Conservation (phyloP, 2,329 filamentous ascomycete species). For the Sporothrix brunneoviolacea region DNA sequence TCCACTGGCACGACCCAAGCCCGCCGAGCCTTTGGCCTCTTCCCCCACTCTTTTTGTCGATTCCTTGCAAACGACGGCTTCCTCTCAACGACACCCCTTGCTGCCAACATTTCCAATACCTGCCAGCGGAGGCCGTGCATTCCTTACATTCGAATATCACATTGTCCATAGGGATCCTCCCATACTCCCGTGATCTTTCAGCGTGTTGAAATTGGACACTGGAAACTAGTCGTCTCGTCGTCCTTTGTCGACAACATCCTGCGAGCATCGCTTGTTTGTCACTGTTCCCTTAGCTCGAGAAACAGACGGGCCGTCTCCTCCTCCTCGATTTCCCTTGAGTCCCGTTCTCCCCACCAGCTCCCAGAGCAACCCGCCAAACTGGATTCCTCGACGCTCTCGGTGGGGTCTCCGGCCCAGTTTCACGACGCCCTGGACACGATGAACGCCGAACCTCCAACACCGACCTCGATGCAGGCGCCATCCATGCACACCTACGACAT, state of each 20-base stretch:
- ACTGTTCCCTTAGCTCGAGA: not conserved
- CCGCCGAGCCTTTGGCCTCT: slow-evolving; percentile 1
- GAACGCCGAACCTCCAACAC: slow-evolving; percentile 37
- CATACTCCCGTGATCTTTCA: no score
- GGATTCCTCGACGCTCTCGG: slow-evolving; percentile 46
- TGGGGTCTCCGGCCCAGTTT: slow-evolving; percentile 46
- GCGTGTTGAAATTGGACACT: no score
- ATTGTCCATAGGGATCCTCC: no score
- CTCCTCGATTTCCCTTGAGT: not conserved
- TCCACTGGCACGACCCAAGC: not conserved
- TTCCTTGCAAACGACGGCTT: no score
- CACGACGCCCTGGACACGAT: slow-evolving; percentile 46
- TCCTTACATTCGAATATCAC: not conserved
- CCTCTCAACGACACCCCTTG: no score
- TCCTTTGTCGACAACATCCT: no score
- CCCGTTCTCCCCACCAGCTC: not conserved
- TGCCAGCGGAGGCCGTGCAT: not conserved
- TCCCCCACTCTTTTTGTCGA: slow-evolving; percentile 11
- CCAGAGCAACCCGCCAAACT: slow-evolving; percentile 26
- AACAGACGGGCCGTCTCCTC: no score
- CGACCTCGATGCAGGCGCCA: slow-evolving; percentile 3
- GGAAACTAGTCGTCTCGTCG: no score
- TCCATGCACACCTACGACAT: slow-evolving; percentile 27
- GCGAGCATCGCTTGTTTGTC: no score
- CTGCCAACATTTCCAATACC: no score